Percentiles rank a stretch among this genome's conserved stretches.
phyloP scores from a whole-genome alignment of 1,284 basidiomycete genomes.

The Butyriboletus appendiculatus region DNA sequence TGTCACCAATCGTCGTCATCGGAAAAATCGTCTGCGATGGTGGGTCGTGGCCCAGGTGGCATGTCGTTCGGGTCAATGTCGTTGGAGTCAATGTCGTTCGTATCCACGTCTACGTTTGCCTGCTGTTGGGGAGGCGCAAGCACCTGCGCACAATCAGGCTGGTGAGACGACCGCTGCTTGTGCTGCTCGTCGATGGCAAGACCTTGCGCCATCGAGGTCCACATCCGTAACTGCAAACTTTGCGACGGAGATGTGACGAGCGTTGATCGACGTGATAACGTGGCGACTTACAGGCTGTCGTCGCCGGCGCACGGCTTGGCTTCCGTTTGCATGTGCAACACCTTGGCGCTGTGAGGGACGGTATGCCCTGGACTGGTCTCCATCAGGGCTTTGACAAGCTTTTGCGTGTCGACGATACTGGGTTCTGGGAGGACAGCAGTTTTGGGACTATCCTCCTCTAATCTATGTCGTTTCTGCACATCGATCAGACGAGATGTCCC shows the following conservation, averaged over 20 bases:
- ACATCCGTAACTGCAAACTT: conserved; percentile 33
- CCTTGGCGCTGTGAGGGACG: conserved; percentile 28
- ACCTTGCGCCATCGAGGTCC: conserved; percentile 36
- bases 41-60: conserved; percentile 5
- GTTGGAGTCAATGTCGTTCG: conserved; percentile 24
- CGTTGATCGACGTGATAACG: neutral
- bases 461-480: conserved; percentile 9
- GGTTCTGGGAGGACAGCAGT: neutral
- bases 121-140: conserved; percentile 13
- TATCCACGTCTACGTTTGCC: conserved; percentile 1
- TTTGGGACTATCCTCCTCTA: neutral
- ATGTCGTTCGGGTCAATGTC: conserved; percentile 22
- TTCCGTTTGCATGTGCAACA: conserved; percentile 31
- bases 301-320: conserved; percentile 32
- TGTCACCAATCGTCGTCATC: conserved; percentile 28
- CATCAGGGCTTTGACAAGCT: conserved; percentile 31
- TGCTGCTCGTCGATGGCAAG: conserved; percentile 34
- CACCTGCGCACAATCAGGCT: conserved; percentile 12
- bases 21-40: conserved; percentile 25
- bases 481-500: neutral
- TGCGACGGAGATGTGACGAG: neutral
- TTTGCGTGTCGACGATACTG: conserved; percentile 29
- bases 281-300: conserved; percentile 32
- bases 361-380: conserved; percentile 20
- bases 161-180: conserved; percentile 16